phyloP scores from a whole-genome alignment of 2,329 filamentous ascomycete genomes.

The Monosporascus sp. region DNA sequence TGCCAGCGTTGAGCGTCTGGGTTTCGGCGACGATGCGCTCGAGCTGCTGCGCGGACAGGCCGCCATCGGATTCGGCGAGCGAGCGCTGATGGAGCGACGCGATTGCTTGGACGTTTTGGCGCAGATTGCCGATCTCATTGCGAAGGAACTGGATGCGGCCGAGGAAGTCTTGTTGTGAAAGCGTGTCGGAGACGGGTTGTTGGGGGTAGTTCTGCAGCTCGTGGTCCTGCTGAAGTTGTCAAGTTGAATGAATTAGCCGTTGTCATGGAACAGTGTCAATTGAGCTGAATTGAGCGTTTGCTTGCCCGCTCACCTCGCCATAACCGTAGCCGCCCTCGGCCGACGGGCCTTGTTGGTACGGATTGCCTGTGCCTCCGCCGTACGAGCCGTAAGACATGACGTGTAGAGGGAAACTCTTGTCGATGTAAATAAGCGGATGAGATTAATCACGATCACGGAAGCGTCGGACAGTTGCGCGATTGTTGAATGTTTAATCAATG shows the following conservation, averaged over 20 bases:
- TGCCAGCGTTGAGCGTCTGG: conserved; percentile 66
- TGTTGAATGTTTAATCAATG: not conserved
- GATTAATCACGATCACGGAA: not conserved
- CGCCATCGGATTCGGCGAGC: conserved; percentile 58
- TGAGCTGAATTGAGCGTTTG: conserved; percentile 20
- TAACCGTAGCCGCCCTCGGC: conserved; percentile 43
- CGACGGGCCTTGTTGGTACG: conserved; percentile 51
- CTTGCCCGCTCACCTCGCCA: conserved; percentile 33
- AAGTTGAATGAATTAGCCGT: conserved; percentile 11
- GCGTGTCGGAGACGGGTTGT: conserved; percentile 27
- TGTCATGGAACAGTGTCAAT: conserved; percentile 1
- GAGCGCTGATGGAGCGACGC: conserved; percentile 66
- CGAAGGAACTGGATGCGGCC: conserved; percentile 61
- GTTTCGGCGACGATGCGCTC: conserved; percentile 66
- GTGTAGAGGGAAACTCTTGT: conserved; percentile 3
- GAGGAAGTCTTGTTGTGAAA: conserved; percentile 65
- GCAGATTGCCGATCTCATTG: conserved; percentile 61
- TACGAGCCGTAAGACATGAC: conserved; percentile 60
- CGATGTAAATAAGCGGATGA: not conserved
- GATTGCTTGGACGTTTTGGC: conserved; percentile 62
- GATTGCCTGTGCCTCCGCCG: conserved; percentile 46
- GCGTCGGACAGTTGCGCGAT: not conserved
- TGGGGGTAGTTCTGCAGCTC: conserved; percentile 49
- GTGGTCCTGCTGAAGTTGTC: conserved; percentile 29
- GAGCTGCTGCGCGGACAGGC: conserved; percentile 48